Base-by-base conservation (phyloP, 495 filamentous ascomycete species). In the Daldinia childiae region DNA sequence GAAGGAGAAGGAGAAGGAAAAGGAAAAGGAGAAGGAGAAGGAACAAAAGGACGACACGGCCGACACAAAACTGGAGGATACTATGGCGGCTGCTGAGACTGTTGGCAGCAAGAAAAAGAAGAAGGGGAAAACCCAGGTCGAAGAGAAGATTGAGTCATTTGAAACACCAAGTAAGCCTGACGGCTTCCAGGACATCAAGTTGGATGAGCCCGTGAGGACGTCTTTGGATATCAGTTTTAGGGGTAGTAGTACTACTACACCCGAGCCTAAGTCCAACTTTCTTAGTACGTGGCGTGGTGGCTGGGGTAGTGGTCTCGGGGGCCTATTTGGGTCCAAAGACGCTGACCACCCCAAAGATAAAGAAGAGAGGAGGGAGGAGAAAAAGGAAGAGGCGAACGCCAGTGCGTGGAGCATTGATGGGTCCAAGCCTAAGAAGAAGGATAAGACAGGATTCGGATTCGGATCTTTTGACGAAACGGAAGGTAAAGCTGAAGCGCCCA, bases 101-200 rank as follows among this genome's bases (percentile, higher is more conserved):
- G 3, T 48, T 24, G 64, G 64, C 4, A 69, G 73, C n/a, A 75
- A 74, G 26, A 84, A 82, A 74, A 85, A 85, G 74, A 82, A 84
- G 78, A 82, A 80, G 61, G 76, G 73, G 29, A 84, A 80, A 69
- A 80, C 81, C 58, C 70, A 56, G 17, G 43, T 54, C n/a, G 70
- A 72, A 26, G 64, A 68, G 62, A 69, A 58, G 55, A 72, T 74
- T 7, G 72, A 74, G 30, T 72, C 41, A 57, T 67, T 50, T 30
- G 69, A 58, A 51, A 24, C 39, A 36, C 38, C 60, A 66, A 56
- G 39, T 39, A 77, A 73, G 56, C 70, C 80, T 50, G 79, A 82
- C 32, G 56, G 76, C 19, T 84, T 87, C 56, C 72, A 86, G 38
- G 83, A 87, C 5, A 83, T 86, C 71, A 85, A 86, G 57, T 68